phyloP scores from a whole-genome alignment of 495 filamentous ascomycete genomes.

The Rostrohypoxylon terebratum region DNA sequence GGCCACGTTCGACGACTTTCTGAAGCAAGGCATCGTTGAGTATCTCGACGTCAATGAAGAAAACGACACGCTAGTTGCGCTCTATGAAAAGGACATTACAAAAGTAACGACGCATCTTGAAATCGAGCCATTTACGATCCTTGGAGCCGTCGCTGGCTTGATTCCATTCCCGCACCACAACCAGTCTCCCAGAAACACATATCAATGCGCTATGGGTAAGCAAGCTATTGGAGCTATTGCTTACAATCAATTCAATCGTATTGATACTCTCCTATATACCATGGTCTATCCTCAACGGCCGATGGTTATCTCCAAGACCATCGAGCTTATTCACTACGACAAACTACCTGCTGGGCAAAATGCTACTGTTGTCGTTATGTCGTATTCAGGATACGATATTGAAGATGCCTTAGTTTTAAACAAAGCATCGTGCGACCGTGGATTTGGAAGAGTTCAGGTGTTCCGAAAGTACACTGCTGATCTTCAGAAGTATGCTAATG shows the following conservation, averaged over 20 bases:
- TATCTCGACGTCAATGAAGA: conserved; percentile 99
- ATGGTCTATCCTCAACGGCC: conserved; percentile 98
- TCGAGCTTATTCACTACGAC: conserved; percentile 97
- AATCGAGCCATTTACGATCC: conserved; percentile 96
- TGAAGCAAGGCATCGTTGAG: conserved; percentile 88
- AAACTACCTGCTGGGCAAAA: conserved; percentile 97
- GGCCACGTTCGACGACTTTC: conserved; percentile 92
- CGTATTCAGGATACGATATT: conserved; percentile 98
- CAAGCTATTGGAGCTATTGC: conserved; percentile 99
- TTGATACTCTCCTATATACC: conserved; percentile 94
- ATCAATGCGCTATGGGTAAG: conserved; percentile 99
- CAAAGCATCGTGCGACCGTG: conserved; percentile 92
- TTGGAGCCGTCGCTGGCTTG: conserved; percentile 95
- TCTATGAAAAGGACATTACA: conserved; percentile 84
- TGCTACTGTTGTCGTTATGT: conserved; percentile 98
- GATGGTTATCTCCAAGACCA: conserved; percentile 95
- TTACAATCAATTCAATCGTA: conserved; percentile 94
- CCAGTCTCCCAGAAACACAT: conserved; percentile 98
- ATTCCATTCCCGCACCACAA: conserved; percentile 99
- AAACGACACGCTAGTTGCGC: conserved; percentile 92
- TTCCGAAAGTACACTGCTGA: conserved; percentile 87
- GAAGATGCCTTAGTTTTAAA: conserved; percentile 98
- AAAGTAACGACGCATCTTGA: conserved; percentile 90
- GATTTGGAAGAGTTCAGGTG: conserved; percentile 96
- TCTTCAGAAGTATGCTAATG: conserved; percentile 83